Conservation (phyloP, 371 early-diverging fungal genomes). For the Haplosporangium sp. region DNA sequence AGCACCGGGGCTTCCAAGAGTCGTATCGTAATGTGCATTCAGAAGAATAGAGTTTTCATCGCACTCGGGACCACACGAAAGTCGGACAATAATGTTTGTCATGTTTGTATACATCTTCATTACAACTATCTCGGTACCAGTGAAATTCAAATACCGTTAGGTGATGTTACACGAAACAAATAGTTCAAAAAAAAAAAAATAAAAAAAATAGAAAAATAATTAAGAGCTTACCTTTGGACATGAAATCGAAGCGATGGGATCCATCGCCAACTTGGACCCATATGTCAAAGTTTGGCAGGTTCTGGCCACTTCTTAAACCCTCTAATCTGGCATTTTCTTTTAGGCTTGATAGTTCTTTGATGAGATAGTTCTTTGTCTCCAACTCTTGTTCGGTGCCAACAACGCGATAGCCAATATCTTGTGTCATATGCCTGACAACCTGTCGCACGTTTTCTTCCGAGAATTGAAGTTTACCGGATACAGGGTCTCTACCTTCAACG, state of each 20-base stretch:
- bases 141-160: no score
- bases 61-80: slow-evolving; percentile 75
- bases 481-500: slow-evolving; percentile 30
- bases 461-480: slow-evolving; percentile 58
- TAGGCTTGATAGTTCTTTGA: slow-evolving; percentile 21
- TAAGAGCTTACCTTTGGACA: slow-evolving; percentile 71
- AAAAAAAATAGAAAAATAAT: background rate
- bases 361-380: slow-evolving; percentile 28
- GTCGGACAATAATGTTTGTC: slow-evolving; percentile 77
- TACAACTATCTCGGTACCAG: slow-evolving; percentile 57
- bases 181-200: no score
- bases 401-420: slow-evolving; percentile 67
- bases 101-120: slow-evolving; percentile 75
- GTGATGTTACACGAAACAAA: no score
- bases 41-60: slow-evolving; percentile 74
- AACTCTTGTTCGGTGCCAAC: slow-evolving; percentile 25
- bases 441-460: slow-evolving; percentile 69
- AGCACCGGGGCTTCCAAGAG: slow-evolving; percentile 67
- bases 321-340: slow-evolving; percentile 33
- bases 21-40: slow-evolving; percentile 80
- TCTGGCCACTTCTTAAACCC: slow-evolving; percentile 2
- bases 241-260: slow-evolving; percentile 78
- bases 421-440: slow-evolving; percentile 62
- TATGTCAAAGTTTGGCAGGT: slow-evolving; percentile 67
- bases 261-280: slow-evolving; percentile 72